A percentile compares a stretch with the other conserved stretches of the same genome.
These are phyloP conservation scores for Crepidotus variabilis DNA, from an alignment of 768 basidiomycete species.

Conservation along the genomic window DNA sequence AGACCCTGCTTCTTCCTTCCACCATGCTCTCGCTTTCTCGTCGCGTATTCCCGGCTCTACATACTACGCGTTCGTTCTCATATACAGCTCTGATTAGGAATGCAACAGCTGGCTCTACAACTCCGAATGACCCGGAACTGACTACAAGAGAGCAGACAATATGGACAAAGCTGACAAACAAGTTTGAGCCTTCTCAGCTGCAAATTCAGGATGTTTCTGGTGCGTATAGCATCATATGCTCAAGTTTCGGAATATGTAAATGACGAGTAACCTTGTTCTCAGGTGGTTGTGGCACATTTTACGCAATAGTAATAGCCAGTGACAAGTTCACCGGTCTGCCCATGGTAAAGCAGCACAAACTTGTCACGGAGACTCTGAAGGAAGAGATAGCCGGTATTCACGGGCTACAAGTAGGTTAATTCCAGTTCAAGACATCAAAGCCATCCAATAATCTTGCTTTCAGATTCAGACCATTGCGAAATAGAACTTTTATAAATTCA, in stretches of 20 bases:
- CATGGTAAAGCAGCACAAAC: slow-evolving; percentile 88
- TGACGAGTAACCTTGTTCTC: not conserved
- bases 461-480: slow-evolving; percentile 10
- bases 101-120: slow-evolving; percentile 13
- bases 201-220: slow-evolving; percentile 96
- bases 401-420: slow-evolving; percentile 75
- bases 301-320: slow-evolving; percentile 86
- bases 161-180: slow-evolving; percentile 63
- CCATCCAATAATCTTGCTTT: not conserved
- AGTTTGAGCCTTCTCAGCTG: slow-evolving; percentile 76
- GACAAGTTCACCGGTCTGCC: slow-evolving; percentile 81
- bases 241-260: not conserved
- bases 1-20: slow-evolving; percentile 6
- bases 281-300: slow-evolving; percentile 99
- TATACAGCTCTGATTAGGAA: slow-evolving; percentile 16
- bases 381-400: slow-evolving; percentile 90
- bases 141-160: slow-evolving; percentile 71
- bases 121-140: slow-evolving; percentile 23
- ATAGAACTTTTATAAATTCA: not conserved
- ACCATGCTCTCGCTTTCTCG: slow-evolving; percentile 33
- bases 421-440: not conserved
- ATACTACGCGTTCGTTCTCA: slow-evolving; percentile 26
- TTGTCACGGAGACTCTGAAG: slow-evolving; percentile 84
- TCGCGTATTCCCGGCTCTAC: slow-evolving; percentile 25
- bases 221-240: slow-evolving; percentile 28